These are phyloP conservation scores for Serendipita indica DNA, from an alignment of 768 basidiomycete species.

Conservation along the genomic window DNA sequence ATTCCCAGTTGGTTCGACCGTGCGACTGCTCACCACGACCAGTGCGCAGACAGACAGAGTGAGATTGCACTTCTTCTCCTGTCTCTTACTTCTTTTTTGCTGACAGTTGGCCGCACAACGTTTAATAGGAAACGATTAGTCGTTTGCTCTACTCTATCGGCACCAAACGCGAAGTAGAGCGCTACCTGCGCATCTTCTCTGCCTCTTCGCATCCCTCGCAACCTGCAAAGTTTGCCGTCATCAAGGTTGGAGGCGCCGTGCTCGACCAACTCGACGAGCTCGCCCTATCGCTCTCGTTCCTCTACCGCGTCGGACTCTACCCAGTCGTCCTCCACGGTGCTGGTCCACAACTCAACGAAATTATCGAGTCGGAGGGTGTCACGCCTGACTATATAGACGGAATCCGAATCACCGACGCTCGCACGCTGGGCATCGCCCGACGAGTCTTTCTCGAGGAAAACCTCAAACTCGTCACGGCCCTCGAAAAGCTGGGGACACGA, in stretches of 20 bases:
- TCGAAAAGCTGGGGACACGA: conserved; percentile 89
- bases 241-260: conserved; percentile 96
- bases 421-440: conserved; percentile 87
- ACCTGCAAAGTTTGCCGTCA: conserved; percentile 90
- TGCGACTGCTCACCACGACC: not conserved
- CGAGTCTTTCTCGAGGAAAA: conserved; percentile 97
- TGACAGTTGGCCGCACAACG: not conserved
- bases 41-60: conserved; percentile 8
- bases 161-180: conserved; percentile 92
- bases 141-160: conserved; percentile 94
- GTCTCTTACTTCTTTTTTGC: not conserved
- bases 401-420: conserved; percentile 95
- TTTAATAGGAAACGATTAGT: conserved; percentile 79
- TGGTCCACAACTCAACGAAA: conserved; percentile 87
- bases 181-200: conserved; percentile 95
- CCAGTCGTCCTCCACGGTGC: conserved; percentile 94
- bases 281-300: conserved; percentile 86
- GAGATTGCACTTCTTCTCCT: not conserved
- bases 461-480: conserved; percentile 78
- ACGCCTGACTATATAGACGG: conserved; percentile 96
- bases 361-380: conserved; percentile 84
- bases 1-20: not conserved
- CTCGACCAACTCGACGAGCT: conserved; percentile 85
- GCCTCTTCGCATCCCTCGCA: conserved; percentile 80
- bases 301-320: conserved; percentile 95